Percentiles rank a stretch among this genome's conserved stretches.
phyloP scores from a whole-genome alignment of 2,329 filamentous ascomycete species.

The Aspergillus tanneri region DNA sequence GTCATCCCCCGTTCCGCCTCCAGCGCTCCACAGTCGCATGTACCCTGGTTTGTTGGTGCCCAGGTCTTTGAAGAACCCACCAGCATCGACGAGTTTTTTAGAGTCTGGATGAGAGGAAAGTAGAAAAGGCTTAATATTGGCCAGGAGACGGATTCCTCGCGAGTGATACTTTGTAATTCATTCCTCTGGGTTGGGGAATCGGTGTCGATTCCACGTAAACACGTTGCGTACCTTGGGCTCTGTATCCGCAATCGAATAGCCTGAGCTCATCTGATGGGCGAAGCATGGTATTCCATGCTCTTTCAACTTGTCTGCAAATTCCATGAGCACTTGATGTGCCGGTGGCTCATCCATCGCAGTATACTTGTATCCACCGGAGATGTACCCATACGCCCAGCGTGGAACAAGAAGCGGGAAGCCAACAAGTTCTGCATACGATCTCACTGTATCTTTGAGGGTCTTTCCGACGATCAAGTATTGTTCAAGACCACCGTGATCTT shows the following conservation, averaged over 20 bases:
- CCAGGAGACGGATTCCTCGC: conserved; percentile 65
- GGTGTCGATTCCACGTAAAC: conserved; percentile 68
- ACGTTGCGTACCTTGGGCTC: conserved; percentile 70
- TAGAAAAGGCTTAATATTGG: conserved; percentile 73
- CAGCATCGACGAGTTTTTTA: conserved; percentile 55
- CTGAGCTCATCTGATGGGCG: conserved; percentile 70
- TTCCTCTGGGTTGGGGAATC: conserved; percentile 66
- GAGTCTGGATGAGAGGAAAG: conserved; percentile 67
- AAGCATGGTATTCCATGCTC: conserved; percentile 68
- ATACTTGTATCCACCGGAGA: conserved; percentile 67
- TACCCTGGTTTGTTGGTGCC: conserved; percentile 54
- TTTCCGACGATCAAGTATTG: conserved; percentile 67
- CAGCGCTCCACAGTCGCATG: conserved; percentile 69
- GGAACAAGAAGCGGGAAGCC: conserved; percentile 68
- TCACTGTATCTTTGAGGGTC: conserved; percentile 65
- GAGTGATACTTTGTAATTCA: conserved; percentile 63
- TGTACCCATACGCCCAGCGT: conserved; percentile 70
- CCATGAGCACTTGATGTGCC: conserved; percentile 57
- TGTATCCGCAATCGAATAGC: conserved; percentile 66
- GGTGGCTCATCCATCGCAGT: conserved; percentile 57
- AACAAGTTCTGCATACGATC: conserved; percentile 64
- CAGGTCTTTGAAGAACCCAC: conserved; percentile 65
- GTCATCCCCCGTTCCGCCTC: conserved; percentile 67
- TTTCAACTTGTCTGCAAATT: conserved; percentile 61
- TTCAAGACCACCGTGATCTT: conserved; percentile 70